Evolutionary conservation across 306 rosid species (phyloP).

Genomic region (Medicago truncatula): DNA sequence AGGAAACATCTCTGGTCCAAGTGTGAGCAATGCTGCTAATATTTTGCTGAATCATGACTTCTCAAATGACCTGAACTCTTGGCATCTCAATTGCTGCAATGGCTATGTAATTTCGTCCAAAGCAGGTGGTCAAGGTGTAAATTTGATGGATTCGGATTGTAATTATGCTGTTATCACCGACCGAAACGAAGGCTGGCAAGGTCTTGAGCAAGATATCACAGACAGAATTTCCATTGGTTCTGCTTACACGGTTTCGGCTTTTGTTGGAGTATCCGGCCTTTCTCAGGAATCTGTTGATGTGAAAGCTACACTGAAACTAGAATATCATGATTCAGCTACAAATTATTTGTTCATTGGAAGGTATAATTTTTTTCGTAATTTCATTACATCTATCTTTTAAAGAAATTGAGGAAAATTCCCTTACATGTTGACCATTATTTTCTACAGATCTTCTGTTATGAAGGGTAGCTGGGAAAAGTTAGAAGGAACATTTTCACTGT

Average conservation of each 20-base stretch:
- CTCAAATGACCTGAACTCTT: constrained; percentile 72
- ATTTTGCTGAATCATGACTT: constrained; percentile 81
- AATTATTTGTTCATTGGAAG: constrained; percentile 72
- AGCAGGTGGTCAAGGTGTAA: constrained; percentile 49
- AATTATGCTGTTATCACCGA: constrained; percentile 69
- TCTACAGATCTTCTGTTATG: constrained; percentile 69
- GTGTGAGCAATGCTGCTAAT: constrained; percentile 53
- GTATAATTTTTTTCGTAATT: constrained; percentile 42
- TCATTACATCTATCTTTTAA: constrained; percentile 20
- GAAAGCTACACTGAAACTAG: constrained; percentile 80
- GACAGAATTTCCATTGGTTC: constrained; percentile 56
- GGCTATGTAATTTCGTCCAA: constrained; percentile 64
- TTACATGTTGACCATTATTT: constrained; percentile 35
- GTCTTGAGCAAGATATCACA: constrained; percentile 91
- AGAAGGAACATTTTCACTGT: constrained; percentile 79
- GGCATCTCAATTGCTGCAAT: constrained; percentile 77
- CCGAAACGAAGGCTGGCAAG: constrained; percentile 92
- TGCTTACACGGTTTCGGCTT: constrained; percentile 69
- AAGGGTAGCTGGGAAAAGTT: constrained; percentile 74
- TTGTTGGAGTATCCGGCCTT: constrained; percentile 78
- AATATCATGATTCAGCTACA: constrained; percentile 62
- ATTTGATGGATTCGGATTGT: constrained; percentile 31
- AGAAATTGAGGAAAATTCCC: constrained; percentile 22
- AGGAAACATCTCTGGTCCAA: constrained; percentile 44
- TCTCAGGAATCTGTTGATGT: constrained; percentile 69